These are phyloP conservation scores for Cucurbitaria berberidis DNA, from an alignment of 2,329 filamentous ascomycete species.

Conservation along the genomic window DNA sequence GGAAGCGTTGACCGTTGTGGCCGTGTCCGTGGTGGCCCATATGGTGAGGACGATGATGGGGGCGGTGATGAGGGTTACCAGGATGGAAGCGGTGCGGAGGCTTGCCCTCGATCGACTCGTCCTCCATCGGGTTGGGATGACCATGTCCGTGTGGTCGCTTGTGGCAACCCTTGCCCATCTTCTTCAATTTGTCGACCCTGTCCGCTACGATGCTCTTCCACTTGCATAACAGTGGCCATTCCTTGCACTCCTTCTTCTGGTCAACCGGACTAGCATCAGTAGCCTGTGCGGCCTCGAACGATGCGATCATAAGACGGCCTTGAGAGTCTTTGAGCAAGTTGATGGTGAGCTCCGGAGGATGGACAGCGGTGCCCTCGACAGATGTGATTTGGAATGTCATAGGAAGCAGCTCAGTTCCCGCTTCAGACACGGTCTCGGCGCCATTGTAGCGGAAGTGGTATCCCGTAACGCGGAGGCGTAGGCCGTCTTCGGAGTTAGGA, in stretches of 20 bases:
- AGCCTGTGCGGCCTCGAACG: conserved; percentile 36
- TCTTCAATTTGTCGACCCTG: conserved; percentile 44
- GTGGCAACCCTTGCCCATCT: conserved; percentile 44
- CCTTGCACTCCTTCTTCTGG: conserved; percentile 41
- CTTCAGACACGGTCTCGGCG: conserved; percentile 45
- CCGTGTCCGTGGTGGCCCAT: conserved; percentile 25
- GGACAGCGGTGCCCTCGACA: conserved; percentile 40
- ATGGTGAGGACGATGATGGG: conserved; percentile 31
- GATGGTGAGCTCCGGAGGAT: conserved; percentile 44
- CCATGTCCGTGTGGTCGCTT: conserved; percentile 31
- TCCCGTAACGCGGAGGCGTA: conserved; percentile 45
- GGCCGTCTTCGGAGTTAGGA: conserved; percentile 28
- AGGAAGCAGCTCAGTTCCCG: conserved; percentile 47
- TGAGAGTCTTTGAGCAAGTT: conserved; percentile 46
- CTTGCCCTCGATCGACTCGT: conserved; percentile 39
- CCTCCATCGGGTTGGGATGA: conserved; percentile 36
- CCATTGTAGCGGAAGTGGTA: conserved; percentile 45
- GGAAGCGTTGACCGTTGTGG: conserved; percentile 31
- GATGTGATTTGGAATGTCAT: conserved; percentile 46
- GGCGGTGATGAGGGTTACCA: conserved; percentile 27
- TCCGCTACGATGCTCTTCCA: conserved; percentile 48
- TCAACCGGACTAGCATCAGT: conserved; percentile 25
- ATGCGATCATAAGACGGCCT: conserved; percentile 48
- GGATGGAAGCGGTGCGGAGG: conserved; percentile 44
- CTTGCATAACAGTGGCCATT: conserved; percentile 52